Base-by-base conservation (phyloP, 768 basidiomycete genomes). In the Phallus indusiatus region DNA sequence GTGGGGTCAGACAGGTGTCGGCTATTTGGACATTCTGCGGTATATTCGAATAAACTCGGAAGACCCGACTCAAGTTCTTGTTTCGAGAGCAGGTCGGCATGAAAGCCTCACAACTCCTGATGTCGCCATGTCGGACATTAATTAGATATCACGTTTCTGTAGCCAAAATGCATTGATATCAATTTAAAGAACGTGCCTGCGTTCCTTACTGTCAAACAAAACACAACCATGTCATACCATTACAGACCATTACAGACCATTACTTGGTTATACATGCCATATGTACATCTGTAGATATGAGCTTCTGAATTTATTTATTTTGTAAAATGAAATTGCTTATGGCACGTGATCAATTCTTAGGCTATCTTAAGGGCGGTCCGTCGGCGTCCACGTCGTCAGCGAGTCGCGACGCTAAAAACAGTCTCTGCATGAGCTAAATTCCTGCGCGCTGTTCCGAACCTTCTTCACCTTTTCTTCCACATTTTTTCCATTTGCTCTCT, bases 1-100 rank as follows among this genome's bases (percentile, higher is more conserved):
- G 60, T 93, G 90, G 90, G 87, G 91, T 65, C 84, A 87, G 63
- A 82, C 80, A 60, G 87, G 90, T 64, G 72, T 81, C 4, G 80
- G 85, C 5, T 93, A 79, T 68, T 76, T 86, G 46, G 78, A 86
- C 54, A 76, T 84, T 16, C 75, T 93, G 54, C 84, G 87, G 47
- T 88, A 86, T 70, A 81, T 91, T 61, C 83, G 88, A 59, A 84
- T 93, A 71, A 84, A 76, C 53, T 84, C 85, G 67, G 68, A 71
- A 17, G 71, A 81, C 50, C 80, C 81, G 0, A 69, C 74, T 0
- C 58, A 71, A 7, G 66, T 73, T 17, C 68, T 83, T 35, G 72
- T 88, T 11, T 82, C 87, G 14, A 78, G 76, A 61, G 78, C 78
- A 24, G 88, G 88, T 14, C 80, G 76, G 63, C 85, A 90, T 64